Conservation (phyloP, 257 asterid species). For the Perilla frutescens region DNA sequence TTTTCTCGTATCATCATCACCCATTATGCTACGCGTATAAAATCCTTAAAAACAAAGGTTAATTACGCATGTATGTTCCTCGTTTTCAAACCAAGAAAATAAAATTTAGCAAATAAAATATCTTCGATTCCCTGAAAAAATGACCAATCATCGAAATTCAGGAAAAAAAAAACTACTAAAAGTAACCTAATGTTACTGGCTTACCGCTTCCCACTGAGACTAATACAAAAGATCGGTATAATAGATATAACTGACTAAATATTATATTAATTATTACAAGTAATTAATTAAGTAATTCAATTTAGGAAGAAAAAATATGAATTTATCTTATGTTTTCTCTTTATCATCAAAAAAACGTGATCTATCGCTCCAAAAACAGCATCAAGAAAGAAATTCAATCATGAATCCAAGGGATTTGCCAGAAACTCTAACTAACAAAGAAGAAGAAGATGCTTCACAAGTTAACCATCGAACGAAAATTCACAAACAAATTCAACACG, state of each 20-base stretch:
- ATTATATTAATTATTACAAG: background rate
- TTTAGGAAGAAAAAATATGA: background rate
- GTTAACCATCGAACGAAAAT: background rate
- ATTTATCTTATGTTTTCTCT: slow-evolving; percentile 7
- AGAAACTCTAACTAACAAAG: slow-evolving; percentile 6
- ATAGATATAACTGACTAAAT: background rate
- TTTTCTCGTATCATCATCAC: background rate
- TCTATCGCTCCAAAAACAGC: background rate
- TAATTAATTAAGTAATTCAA: background rate
- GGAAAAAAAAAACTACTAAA: background rate
- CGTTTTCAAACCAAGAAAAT: too few relatives aligned
- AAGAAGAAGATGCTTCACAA: background rate
- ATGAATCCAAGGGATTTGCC: slow-evolving; percentile 21
- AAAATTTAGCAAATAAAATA: too few relatives aligned
- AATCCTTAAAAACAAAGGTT: too few relatives aligned
- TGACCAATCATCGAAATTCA: background rate
- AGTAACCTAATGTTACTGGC: background rate
- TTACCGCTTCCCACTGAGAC: background rate
- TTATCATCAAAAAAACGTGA: slow-evolving; percentile 18
- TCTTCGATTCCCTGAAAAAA: background rate
- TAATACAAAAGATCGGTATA: background rate
- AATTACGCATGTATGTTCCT: too few relatives aligned
- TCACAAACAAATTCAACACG: slow-evolving; percentile 18
- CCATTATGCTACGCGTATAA: too few relatives aligned
- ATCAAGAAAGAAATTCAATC: background rate